Base-by-base conservation (phyloP, 2,329 filamentous ascomycete species). In the Xylariaceae sp. region DNA sequence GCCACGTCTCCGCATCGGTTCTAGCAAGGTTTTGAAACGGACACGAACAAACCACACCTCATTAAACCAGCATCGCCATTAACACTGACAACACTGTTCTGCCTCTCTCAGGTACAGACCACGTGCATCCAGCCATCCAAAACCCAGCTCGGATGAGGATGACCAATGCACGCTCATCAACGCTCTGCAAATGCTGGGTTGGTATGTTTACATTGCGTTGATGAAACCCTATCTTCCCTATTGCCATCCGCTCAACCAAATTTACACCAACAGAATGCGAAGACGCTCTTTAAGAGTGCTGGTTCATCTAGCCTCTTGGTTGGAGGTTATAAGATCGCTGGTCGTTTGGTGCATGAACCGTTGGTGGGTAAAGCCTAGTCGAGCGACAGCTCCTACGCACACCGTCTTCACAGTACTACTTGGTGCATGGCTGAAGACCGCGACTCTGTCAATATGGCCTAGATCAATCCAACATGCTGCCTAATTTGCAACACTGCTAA, bases 21-120 rank as follows among this genome's bases (percentile, higher is more conserved):
- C 36, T 33, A 41, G 32, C 44, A 49, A 43, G 21, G 16, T 36
- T 33, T 37, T 35, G 27, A 42, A 44, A 45, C 44, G 30, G 32
- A 48, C 44, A 42, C 37, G 43, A 41, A 43, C 43, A 44, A 56
- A 58, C 55, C 48, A 48, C 55, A 58, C 52, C 51, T 58, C 55
- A 49, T 48, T 52, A 50, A 55, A 42, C 20, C 46, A 32, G 49
- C 39, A 58, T 49, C 52, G 32, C 44, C 47, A 37, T 45, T 42
- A 24, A 42, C 37, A 32, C 51, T 32, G 26, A 18, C 39, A 40
- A 33, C 52, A 33, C 56, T 29, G 20, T 33, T 32, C 23, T 27
- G 40, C 48, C 48, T n/a, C n/a, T n/a, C n/a, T n/a, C n/a, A n/a
- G n/a, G n/a, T n/a, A n/a, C n/a, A 35, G 29, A 35, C 11, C 33